phyloP scores from a whole-genome alignment of 2,329 filamentous ascomycete genomes.

The Teratosphaeria nubilosa region DNA sequence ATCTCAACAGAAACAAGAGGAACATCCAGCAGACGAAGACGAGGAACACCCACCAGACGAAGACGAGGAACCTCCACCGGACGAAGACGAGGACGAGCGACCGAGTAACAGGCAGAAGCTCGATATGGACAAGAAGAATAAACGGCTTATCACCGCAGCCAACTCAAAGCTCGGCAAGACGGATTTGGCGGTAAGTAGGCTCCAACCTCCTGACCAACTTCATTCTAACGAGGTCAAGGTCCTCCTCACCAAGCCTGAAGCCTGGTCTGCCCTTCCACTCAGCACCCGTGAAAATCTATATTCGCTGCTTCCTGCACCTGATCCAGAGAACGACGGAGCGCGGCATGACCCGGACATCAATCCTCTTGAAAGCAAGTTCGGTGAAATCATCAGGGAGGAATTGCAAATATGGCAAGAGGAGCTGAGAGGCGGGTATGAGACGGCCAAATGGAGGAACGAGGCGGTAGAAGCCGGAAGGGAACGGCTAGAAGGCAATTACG shows the following conservation, averaged over 20 bases:
- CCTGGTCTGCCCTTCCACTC: slow-evolving; percentile 19
- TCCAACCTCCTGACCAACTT: background rate
- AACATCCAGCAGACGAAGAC: background rate
- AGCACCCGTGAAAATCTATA: slow-evolving; percentile 19
- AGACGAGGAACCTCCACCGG: background rate
- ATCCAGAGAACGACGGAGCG: slow-evolving; percentile 5
- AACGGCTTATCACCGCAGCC: slow-evolving; percentile 17
- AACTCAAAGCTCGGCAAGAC: slow-evolving; percentile 18
- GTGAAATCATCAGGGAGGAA: slow-evolving; percentile 42
- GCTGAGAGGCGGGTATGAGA: slow-evolving; percentile 44
- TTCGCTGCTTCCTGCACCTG: slow-evolving; percentile 19
- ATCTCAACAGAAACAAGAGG: background rate
- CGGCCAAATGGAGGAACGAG: slow-evolving; percentile 47
- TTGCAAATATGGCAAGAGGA: slow-evolving; percentile 48
- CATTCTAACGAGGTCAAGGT: slow-evolving; percentile 8
- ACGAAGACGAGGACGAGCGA: background rate
- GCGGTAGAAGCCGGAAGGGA: slow-evolving; percentile 44
- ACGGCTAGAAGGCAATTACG: slow-evolving; percentile 45
- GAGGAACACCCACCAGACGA: background rate
- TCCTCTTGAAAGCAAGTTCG: slow-evolving; percentile 31
- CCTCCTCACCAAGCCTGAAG: slow-evolving; percentile 19
- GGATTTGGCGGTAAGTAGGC: slow-evolving; percentile 14
- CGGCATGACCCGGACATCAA: slow-evolving; percentile 30
- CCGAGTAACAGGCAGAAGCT: background rate
- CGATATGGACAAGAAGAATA: slow-evolving; percentile 7